Evolutionary conservation across 805 yeast genomes (phyloP).

Genomic region (Ogataea degrootiae): DNA sequence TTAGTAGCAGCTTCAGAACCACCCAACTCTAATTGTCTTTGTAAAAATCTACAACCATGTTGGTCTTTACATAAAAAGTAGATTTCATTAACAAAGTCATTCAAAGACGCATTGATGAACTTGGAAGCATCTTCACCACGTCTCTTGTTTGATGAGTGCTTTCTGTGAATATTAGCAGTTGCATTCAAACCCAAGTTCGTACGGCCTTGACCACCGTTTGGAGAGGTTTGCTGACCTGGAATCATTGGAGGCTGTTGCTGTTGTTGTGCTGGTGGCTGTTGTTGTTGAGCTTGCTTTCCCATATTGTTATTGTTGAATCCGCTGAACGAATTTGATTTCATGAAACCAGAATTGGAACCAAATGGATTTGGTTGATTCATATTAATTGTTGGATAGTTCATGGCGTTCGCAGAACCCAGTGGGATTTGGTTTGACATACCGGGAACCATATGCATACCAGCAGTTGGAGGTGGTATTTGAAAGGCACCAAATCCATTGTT

Average conservation of each 20-base stretch:
- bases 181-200: conserved; percentile 21
- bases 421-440: conserved; percentile 1
- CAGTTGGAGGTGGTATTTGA: conserved; percentile 3
- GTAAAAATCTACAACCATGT: conserved; percentile 92
- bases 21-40: conserved; percentile 71
- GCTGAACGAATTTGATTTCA: conserved; percentile 9
- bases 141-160: conserved; percentile 29
- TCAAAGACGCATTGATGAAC: conserved; percentile 61
- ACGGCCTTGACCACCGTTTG: conserved; percentile 7
- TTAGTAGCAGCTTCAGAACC: conserved; percentile 60
- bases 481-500: conserved; percentile 1
- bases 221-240: not conserved
- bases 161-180: conserved; percentile 32
- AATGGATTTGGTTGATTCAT: conserved; percentile 1
- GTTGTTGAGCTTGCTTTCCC: conserved; percentile 1
- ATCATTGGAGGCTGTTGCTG: conserved; percentile 1
- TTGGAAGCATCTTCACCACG: conserved; percentile 66
- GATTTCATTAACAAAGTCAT: conserved; percentile 68
- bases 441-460: conserved; percentile 3
- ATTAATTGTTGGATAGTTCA: conserved; percentile 1
- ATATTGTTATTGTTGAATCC: not conserved
- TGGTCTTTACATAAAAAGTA: conserved; percentile 87
- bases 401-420: not conserved
- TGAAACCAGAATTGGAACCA: conserved; percentile 4
- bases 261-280: conserved; percentile 2